Evolutionary conservation across 306 rosid genomes (phyloP).

Genomic region (Cucumis sativus): Cucumber_9930_V3 NC_026660.2:25330501-25331000

Average conservation of each 20-base stretch:
- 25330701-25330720: conserved; percentile 71
- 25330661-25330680: conserved; percentile 92
- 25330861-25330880: conserved; percentile 41
- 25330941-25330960: conserved; percentile 26
- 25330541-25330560: conserved; percentile 7
- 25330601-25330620: conserved; percentile 73
- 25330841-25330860: conserved; percentile 4
- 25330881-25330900: conserved; percentile 39
- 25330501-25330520: neutral
- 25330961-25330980: conserved; percentile 30
- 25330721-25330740: conserved; percentile 36
- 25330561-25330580: conserved; percentile 60
- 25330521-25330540: neutral
- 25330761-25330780: conserved; percentile 20
- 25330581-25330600: conserved; percentile 92
- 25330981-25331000: conserved; percentile 5
- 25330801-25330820: neutral
- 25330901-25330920: conserved; percentile 31
- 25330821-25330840: conserved; percentile 2
- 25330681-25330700: conserved; percentile 59
- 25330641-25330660: conserved; percentile 69
- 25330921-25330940: conserved; percentile 15
- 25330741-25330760: conserved; percentile 33
- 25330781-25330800: conserved; percentile 30
- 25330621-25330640: conserved; percentile 70